phyloP scores from a whole-genome alignment of 176 grass and related monocot genomes.

The Alloteropsis semialata region DNA sequence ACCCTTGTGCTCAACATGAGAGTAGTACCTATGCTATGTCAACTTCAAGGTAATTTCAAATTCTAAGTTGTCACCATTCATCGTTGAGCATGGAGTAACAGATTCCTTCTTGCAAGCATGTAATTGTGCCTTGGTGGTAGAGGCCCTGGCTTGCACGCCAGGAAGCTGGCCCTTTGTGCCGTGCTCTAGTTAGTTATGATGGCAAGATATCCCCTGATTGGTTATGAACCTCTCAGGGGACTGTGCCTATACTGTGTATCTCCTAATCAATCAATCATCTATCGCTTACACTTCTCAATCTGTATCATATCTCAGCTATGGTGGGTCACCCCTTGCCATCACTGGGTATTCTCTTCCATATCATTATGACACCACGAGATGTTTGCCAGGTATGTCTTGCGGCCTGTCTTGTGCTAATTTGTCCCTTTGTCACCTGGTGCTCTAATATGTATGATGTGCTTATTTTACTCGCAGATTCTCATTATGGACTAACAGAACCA shows the following conservation, averaged over 20 bases:
- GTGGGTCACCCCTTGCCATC: not conserved
- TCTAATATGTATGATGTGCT: not conserved
- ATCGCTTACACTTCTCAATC: not conserved
- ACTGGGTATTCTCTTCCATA: constrained; percentile 26
- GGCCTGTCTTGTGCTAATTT: not conserved
- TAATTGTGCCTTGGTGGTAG: too few relatives aligned
- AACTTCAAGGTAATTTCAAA: constrained; percentile 24
- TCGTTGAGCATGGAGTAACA: not conserved
- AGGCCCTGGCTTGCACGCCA: too few relatives aligned
- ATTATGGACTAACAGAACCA: constrained; percentile 11
- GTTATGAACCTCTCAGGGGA: too few relatives aligned
- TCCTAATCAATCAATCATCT: too few relatives aligned
- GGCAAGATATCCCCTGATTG: too few relatives aligned
- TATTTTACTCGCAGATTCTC: constrained; percentile 7
- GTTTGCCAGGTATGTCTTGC: constrained; percentile 20
- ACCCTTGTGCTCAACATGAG: constrained; percentile 23
- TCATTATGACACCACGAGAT: constrained; percentile 21
- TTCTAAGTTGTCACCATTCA: not conserved
- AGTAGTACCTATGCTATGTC: constrained; percentile 27
- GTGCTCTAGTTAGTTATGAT: too few relatives aligned
- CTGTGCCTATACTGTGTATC: too few relatives aligned
- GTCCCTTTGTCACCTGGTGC: not conserved
- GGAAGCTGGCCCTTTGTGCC: too few relatives aligned
- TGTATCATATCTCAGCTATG: constrained; percentile 21
- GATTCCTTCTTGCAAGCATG: too few relatives aligned